Percentiles rank a stretch among this genome's conserved stretches.
These are phyloP conservation scores for Aspergillus incahuasiensis DNA, from an alignment of 495 filamentous ascomycete species.

Conservation along the genomic window DNA sequence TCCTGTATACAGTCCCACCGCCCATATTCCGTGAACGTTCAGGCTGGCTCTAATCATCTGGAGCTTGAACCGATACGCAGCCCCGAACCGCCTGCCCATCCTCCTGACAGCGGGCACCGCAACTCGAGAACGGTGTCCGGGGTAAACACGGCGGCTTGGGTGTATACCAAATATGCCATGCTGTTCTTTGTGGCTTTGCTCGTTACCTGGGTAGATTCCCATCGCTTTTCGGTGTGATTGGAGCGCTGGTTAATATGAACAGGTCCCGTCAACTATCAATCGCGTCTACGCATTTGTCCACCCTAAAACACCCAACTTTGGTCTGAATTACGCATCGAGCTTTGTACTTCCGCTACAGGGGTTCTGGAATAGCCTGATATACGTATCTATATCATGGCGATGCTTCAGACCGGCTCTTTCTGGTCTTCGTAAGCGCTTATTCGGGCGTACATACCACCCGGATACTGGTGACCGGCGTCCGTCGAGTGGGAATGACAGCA, in stretches of 20 bases:
- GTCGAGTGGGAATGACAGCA: slow-evolving; percentile 12
- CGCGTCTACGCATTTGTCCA: slow-evolving; percentile 65
- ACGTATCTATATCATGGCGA: slow-evolving; percentile 57
- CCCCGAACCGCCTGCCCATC: slow-evolving; percentile 7
- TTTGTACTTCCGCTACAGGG: slow-evolving; percentile 81
- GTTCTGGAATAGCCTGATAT: slow-evolving; percentile 84
- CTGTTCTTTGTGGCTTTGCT: slow-evolving; percentile 81
- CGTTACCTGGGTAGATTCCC: slow-evolving; percentile 63
- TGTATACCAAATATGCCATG: slow-evolving; percentile 77
- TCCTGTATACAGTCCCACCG: slow-evolving; percentile 15
- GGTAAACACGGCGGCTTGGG: slow-evolving; percentile 52
- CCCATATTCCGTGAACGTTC: slow-evolving; percentile 37
- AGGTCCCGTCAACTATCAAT: slow-evolving; percentile 75
- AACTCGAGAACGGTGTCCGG: slow-evolving; percentile 14
- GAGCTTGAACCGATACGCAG: slow-evolving; percentile 9
- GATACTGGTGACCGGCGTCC: slow-evolving; percentile 3
- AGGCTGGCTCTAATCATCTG: slow-evolving; percentile 20
- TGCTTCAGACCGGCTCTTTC: slow-evolving; percentile 25
- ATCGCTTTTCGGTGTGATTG: neutral
- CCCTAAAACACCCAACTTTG: slow-evolving; percentile 46
- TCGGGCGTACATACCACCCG: neutral
- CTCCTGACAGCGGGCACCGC: neutral
- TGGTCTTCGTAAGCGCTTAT: slow-evolving; percentile 5
- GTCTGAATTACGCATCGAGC: slow-evolving; percentile 63
- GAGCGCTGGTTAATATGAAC: neutral